Conservation (phyloP, 2,329 filamentous ascomycete species). For the Aspergillus chevalieri region DNA sequence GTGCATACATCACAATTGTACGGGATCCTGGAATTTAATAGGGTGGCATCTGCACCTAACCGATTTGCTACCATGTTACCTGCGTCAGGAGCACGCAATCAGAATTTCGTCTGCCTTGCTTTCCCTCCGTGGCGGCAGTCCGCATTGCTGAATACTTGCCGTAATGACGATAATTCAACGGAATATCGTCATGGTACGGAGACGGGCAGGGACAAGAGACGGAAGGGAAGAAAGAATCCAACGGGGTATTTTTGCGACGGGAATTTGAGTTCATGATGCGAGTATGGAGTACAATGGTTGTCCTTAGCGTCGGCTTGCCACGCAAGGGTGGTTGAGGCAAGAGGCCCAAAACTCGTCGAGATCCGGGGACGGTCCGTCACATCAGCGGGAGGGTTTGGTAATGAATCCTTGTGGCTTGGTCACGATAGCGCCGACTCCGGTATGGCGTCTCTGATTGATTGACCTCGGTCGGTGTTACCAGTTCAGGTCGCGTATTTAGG, state of each 20-base stretch:
- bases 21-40: constrained; percentile 15
- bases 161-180: no score
- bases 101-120: background rate
- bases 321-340: constrained; percentile 14
- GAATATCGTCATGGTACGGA: no score
- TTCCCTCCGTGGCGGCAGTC: background rate
- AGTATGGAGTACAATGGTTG: no score
- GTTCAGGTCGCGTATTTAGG: background rate
- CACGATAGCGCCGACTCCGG: background rate
- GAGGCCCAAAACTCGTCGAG: constrained; percentile 8
- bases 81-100: constrained; percentile 9
- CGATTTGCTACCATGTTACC: constrained; percentile 15
- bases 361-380: constrained; percentile 3
- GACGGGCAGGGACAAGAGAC: no score
- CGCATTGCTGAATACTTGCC: no score
- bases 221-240: no score
- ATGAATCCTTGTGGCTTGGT: background rate
- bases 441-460: no score
- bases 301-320: constrained; percentile 1
- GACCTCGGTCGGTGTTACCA: background rate
- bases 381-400: background rate
- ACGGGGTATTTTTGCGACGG: no score
- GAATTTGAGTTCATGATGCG: no score
- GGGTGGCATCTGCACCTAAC: constrained; percentile 16
- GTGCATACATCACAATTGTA: constrained; percentile 9